These are phyloP conservation scores for Achlya hypogyna DNA, from an alignment of 352 stramenopile species.

Conservation along the genomic window DNA sequence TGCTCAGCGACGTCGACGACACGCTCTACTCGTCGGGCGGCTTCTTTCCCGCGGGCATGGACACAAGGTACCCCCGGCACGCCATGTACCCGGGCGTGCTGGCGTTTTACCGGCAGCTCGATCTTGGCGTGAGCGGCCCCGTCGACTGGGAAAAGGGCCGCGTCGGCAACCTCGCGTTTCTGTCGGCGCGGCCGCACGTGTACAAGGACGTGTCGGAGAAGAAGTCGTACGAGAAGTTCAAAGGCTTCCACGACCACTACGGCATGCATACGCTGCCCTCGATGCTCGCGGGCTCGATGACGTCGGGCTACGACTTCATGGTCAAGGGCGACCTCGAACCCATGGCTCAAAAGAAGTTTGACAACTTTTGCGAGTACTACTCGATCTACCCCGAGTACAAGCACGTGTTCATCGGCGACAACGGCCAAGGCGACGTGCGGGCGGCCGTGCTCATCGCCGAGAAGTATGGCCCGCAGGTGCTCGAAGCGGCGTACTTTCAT, in stretches of 20 bases:
- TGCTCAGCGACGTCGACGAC: slow-evolving; percentile 98
- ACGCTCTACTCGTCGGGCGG: slow-evolving; percentile 94
- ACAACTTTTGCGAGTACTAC: slow-evolving; percentile 90
- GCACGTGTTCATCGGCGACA: slow-evolving; percentile 98
- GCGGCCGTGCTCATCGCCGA: slow-evolving; percentile 85
- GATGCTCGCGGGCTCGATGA: slow-evolving; percentile 91
- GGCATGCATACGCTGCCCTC: slow-evolving; percentile 94
- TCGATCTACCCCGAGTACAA: slow-evolving; percentile 97
- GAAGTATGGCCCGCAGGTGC: slow-evolving; percentile 43
- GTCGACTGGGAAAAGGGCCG: slow-evolving; percentile 74
- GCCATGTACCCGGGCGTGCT: slow-evolving; percentile 96
- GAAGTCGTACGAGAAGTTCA: slow-evolving; percentile 95
- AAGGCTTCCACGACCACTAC: slow-evolving; percentile 84
- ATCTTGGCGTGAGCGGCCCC: slow-evolving; percentile 87
- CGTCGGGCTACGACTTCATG: slow-evolving; percentile 92
- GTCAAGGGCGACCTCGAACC: slow-evolving; percentile 93
- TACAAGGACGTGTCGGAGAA: slow-evolving; percentile 99
- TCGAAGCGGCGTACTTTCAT: slow-evolving; percentile 86
- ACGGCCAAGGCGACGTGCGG: slow-evolving; percentile 91
- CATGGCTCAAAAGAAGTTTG: slow-evolving; percentile 97
- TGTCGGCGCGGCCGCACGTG: slow-evolving; percentile 96
- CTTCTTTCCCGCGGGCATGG: slow-evolving; percentile 92
- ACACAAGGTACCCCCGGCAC: slow-evolving; percentile 88
- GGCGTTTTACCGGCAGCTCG: slow-evolving; percentile 96
- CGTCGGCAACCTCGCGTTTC: slow-evolving; percentile 96